These are phyloP conservation scores for Suillus occidentalis DNA, from an alignment of 768 basidiomycete species.

Conservation along the genomic window DNA sequence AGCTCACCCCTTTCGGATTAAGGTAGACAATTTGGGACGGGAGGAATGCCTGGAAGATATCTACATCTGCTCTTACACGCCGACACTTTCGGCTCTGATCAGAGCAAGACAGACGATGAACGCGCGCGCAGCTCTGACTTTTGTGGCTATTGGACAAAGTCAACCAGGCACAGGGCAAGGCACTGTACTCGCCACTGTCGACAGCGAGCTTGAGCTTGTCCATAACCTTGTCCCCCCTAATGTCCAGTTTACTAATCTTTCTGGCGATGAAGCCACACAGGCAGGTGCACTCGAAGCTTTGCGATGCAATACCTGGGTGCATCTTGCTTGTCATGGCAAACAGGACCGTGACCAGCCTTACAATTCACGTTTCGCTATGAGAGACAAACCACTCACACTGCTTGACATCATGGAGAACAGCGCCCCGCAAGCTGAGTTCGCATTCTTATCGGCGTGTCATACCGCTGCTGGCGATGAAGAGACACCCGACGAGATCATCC, in stretches of 20 bases:
- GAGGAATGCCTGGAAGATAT: constrained; percentile 1
- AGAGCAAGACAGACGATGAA: constrained; percentile 1
- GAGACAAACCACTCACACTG: neutral
- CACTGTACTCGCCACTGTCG: neutral
- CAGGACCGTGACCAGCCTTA: constrained; percentile 12
- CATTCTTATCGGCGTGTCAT: constrained; percentile 24
- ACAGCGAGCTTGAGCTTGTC: constrained; percentile 14
- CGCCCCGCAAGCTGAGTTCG: neutral
- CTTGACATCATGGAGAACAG: constrained; percentile 7
- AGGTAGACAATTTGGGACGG: no score
- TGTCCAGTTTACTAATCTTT: neutral
- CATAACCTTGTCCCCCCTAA: constrained; percentile 18
- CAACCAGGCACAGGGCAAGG: neutral
- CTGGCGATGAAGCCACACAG: neutral
- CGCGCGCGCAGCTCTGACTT: neutral
- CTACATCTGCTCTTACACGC: constrained; percentile 13
- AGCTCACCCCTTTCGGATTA: no score
- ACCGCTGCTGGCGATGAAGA: constrained; percentile 21
- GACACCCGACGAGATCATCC: constrained; percentile 20
- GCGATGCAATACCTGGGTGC: constrained; percentile 13
- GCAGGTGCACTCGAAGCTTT: constrained; percentile 1
- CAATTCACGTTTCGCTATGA: constrained; percentile 6
- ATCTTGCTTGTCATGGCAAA: constrained; percentile 23
- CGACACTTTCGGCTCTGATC: constrained; percentile 10
- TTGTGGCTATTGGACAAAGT: constrained; percentile 9